Base-by-base conservation (phyloP, 257 asterid species). In the Leptodermis oblonga region DNA sequence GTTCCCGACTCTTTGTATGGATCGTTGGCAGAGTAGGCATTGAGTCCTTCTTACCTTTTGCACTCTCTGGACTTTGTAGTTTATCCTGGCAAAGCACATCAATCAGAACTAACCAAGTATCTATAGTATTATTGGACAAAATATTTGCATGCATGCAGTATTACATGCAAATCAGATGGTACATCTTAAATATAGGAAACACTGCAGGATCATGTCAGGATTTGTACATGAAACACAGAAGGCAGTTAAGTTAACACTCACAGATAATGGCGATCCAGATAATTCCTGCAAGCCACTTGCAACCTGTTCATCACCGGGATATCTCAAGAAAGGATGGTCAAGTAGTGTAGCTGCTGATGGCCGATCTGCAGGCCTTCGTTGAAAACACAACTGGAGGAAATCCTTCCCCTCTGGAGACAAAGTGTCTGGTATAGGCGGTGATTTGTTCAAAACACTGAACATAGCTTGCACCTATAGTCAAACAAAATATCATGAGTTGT, bases 351-450 rank as follows among this genome's bases (percentile, higher is more conserved):
- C 55, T 26, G 96, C 98, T 4, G 94, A 78, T 55, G 94, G 96
- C 55, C 98, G 84, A 69, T 89, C 89, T 70, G 67, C 88, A 15
- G 96, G 98, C 5, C 77, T 74, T 76, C 89, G 80, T 80, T 68
- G 92, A 72, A 92, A 89, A 81, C 98, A 92, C 58, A 76, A 13
- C 34, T 77, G 78, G 14, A 92, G 92, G 69, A 92, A 92, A 78
- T 92, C 86, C 83, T 86, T 92, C 55, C 96, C 96, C 76, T 84
- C 94, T 22, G 80, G 58, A 14, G 92, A 89, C 79, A 92, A 66
- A 25, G 82, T 72, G 68, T 83, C 88, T 36, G 98, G 98, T 70
- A 89, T 83, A 43, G 88, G 86, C 3, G 98, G 98, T 33, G 84
- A 62, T 73, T 37, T 87, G 81, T 89, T 79, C 83, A 92, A 73